phyloP scores from a whole-genome alignment of 441 rosid species.

The Croton laevigatus region DNA sequence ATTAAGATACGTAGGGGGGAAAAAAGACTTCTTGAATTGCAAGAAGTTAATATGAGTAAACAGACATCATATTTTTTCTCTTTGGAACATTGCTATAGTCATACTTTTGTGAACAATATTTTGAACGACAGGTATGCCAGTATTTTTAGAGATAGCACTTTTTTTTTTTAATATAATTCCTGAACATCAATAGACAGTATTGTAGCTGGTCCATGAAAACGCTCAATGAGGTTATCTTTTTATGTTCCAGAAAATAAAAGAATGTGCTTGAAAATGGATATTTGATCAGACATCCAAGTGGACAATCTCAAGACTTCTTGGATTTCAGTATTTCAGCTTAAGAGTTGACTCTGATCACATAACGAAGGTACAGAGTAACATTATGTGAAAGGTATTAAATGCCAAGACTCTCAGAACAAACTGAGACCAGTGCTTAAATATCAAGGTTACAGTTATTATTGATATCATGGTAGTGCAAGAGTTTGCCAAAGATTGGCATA shows the following conservation, averaged over 20 bases:
- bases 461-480: background rate
- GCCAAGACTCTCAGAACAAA: background rate
- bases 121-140: background rate
- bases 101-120: slow-evolving; percentile 5
- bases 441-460: background rate
- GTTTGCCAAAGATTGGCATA: background rate
- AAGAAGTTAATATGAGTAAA: background rate
- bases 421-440: background rate
- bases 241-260: background rate
- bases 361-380: background rate
- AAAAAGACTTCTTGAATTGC: background rate
- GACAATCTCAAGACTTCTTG: background rate
- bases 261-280: background rate
- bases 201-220: background rate
- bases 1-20: background rate
- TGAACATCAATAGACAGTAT: background rate
- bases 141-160: background rate
- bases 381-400: background rate
- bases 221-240: background rate
- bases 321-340: background rate
- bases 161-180: background rate
- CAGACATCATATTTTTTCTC: background rate
- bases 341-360: background rate
- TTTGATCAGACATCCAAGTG: background rate
- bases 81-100: background rate